Evolutionary conservation across 2,329 filamentous ascomycete species (phyloP), one percentile per base, ranked within the genome.

Genomic region (Claviceps capensis): DNA sequence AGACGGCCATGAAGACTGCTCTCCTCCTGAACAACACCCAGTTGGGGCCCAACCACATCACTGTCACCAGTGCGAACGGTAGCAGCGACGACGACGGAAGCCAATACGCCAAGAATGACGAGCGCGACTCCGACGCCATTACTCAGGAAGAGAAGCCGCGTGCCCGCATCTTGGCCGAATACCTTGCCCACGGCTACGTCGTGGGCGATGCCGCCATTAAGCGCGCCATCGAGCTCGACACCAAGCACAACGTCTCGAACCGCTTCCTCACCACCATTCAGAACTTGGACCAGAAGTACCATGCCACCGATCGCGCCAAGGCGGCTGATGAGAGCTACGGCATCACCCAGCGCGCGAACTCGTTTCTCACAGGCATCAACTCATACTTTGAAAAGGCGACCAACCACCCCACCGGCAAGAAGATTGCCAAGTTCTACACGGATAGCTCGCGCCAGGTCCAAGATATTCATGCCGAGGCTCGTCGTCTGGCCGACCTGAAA

Each of bases 131-230:
- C 49, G 76, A 88, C 61, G 81, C 89, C 60, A 83, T 97, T 61
- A 82, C 84, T 14, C 93, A 98, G 67, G 93, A 98, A 71, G 89
- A 97, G 75, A 98, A 98, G 78, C 93, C 93, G 16, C 86, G 90
- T 62, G 82, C 86, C 42, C 88, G 93, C 62, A 95, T 98, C 67
- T 70, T 96, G 49, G 93, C 93, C 58, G 93, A 98, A 73, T 96
- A 97, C 70, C 85, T 98, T 37, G 90, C 93, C 11, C 88, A 96
- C 62, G 93, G 93, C 60, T 98, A 98, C 72, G 79, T 83, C 41
- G 76, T 97, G 58, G 89, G 79, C 34, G 80, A 83, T 53, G 74
- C 69, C 30, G 86, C 87, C 49, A 83, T 95, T 60, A 79, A 93
- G 72, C 79, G 79, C 56, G 91, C 88, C 56, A 86, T 98, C 62